These are phyloP conservation scores for Paecilomyces sp. DNA, from an alignment of 2,329 filamentous ascomycete genomes.

Conservation along the genomic window DNA sequence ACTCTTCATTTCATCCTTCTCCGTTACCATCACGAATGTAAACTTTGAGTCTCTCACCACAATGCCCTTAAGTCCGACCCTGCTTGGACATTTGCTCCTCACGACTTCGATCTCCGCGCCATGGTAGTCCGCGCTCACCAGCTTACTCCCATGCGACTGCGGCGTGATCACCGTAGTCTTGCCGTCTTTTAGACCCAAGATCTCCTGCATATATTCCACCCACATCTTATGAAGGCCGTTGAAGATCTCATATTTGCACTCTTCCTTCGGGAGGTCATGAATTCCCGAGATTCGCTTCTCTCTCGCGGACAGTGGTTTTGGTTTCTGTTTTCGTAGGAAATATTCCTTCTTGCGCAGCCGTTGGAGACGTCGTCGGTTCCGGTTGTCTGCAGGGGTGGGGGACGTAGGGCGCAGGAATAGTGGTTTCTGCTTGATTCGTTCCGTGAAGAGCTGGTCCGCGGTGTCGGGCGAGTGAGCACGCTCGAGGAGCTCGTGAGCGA, in stretches of 20 bases:
- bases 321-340: constrained; percentile 44
- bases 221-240: constrained; percentile 71
- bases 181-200: constrained; percentile 55
- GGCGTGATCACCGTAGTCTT: constrained; percentile 48
- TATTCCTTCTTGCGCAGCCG: constrained; percentile 42
- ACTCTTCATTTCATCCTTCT: constrained; percentile 62
- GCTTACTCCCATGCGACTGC: constrained; percentile 45
- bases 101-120: constrained; percentile 79
- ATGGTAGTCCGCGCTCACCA: constrained; percentile 84
- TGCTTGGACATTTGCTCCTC: constrained; percentile 68
- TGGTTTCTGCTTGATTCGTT: constrained; percentile 76
- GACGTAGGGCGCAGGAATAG: constrained; percentile 72
- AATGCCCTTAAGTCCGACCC: constrained; percentile 79
- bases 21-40: constrained; percentile 76
- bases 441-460: constrained; percentile 64
- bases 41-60: constrained; percentile 84
- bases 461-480: constrained; percentile 73
- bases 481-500: constrained; percentile 60
- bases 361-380: constrained; percentile 46
- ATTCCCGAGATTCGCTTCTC: constrained; percentile 68
- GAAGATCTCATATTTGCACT: constrained; percentile 68
- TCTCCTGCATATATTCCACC: constrained; percentile 75
- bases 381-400: constrained; percentile 51
- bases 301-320: constrained; percentile 67
- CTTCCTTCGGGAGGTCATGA: constrained; percentile 63